Evolutionary conservation across 441 rosid genomes (phyloP), one percentile per base, ranked within the genome.

Genomic region (Populus hybrid): DNA sequence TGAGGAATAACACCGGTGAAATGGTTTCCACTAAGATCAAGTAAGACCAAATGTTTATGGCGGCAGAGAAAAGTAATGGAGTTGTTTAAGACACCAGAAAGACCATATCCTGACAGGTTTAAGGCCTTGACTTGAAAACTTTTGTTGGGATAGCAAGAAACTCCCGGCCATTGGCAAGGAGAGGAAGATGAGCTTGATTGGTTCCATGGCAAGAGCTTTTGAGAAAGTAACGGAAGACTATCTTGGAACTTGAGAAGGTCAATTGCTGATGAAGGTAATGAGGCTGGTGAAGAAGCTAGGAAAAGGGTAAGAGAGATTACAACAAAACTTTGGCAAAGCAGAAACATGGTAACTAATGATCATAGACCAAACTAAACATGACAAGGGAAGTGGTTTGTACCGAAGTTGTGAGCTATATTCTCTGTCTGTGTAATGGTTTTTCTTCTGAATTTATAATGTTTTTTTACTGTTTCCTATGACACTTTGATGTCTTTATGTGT

Each of bases 21-120:
- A 53, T 75, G 71, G 81, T 86, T 86, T 77, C 79, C 84, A 63
- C 87, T 83, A 68, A 84, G 87, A 67, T 86, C 87, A 74, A 84
- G 83, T 34, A 82, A 82, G 23, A 53, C 32, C 78, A 86, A 50
- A 21, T 23, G 23, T 11, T 69, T 30, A 69, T 82, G 84, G 28
- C 57, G 84, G 72, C 89, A 86, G 70, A 84, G 78, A 46, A 66
- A 73, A 36, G 84, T 65, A 23, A 80, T 36, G 64, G 83, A 75
- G 78, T 74, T 34, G 75, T 76, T 82, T 23, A 83, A 73, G 61
- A 74, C 59, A 19, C 82, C 86, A 19, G 81, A 76, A 71, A 86
- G 76, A 65, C 85, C 85, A 70, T 73, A 76, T 36, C 82, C 82
- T 53, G 83, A 79, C 69, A 86, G 81, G 75, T 82, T 83, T 35